Evolutionary conservation across 2,329 filamentous ascomycete species (phyloP), one percentile per base, ranked within the genome.

Genomic region (Pseudomassariella vexata): DNA sequence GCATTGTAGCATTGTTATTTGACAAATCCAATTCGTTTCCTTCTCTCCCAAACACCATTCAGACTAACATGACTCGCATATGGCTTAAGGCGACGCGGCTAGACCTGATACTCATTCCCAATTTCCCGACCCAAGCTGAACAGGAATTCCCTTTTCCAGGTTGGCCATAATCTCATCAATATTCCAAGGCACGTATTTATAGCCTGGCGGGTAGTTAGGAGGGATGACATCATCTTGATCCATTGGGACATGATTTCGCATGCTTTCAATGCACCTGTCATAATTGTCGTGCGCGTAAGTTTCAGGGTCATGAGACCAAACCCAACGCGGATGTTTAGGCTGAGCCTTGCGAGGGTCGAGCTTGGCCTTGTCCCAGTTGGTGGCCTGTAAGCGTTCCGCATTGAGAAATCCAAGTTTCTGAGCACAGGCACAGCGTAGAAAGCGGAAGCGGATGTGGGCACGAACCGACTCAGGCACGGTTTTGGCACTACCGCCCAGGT

Each of bases 401-500:
- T 58, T 59, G 38, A 46, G 43, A 32, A 60, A 60, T 2, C 56
- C 55, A 26, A 60, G 44, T 42, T 60, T 60, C 38, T 60, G 57
- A 10, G 52, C 47, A 31, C 57, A 60, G 11, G 47, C 38, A 31
- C 45, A 52, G 11, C 52, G 49, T 21, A 57, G 46, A 43, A 54
- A 58, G 21, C 57, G 54, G 32, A 59, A 46, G 21, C 56, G 53
- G 28, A 56, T 50, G 40, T 61, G 55, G 15, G 56, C 50, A 11
- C 50, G 50, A 9, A 57, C 50, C 3, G 56, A 49, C n/a, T 55
- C 36, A 1, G 53, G 44, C 11, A 55, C n/a, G n/a, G n/a, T 43
- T 27, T 50, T 45, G 6, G 45, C 39, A 30, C 52, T 49, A 2
- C 54, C 54, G 9, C 47, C 55, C 3, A 59, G 40, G 39, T 59